Base-by-base conservation (phyloP, 225 moss, liverwort and hornwort species). In the Marchantia paleacea region DNA sequence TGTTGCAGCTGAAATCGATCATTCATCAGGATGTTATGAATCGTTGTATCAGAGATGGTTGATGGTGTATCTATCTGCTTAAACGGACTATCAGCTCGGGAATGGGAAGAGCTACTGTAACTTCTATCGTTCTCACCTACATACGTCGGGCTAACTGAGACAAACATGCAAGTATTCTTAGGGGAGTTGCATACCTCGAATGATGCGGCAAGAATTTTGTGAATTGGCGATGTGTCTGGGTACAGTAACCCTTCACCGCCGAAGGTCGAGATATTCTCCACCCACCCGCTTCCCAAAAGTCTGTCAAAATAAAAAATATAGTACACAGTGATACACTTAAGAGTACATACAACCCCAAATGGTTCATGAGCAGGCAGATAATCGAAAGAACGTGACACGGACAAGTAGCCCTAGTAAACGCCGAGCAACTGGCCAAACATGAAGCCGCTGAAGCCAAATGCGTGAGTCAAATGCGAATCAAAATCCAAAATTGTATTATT, bases 201-300 rank as follows among this genome's bases (percentile, higher is more conserved):
- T 72, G 20, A 11, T 72, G 50, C 10, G 51, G 22, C 15, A 24
- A 10, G 3, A n/a, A 10, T 22, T 10, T 51, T 10, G 72, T 72
- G 8, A 12, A 5, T 12, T 51, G 72, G 50, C 10, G 72, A 11
- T 51, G 22, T 24, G 15, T 14, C 9, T n/a, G n/a, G n/a, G 72
- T 72, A 14, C 72, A 50, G n/a, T 72, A 72, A 1, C 16, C 19
- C 12, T 52, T 72, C n/a, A 51, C 72, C n/a, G 7, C 0, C 51
- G 7, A 11, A 11, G n/a, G 72, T 52, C 72, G 72, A 16, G 51
- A 72, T 22, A 51, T n/a, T 24, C 52, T 72, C 72, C 72, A 72
- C 51, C 72, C 72, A 72, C 72, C 48, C 12, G 52, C 11, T 51
- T 72, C 72, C 72, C 72, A 72, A 12, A 72, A 72, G 72, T 72